phyloP scores from a whole-genome alignment of 2,329 filamentous ascomycete species.

The Sporothrix curviconia region DNA sequence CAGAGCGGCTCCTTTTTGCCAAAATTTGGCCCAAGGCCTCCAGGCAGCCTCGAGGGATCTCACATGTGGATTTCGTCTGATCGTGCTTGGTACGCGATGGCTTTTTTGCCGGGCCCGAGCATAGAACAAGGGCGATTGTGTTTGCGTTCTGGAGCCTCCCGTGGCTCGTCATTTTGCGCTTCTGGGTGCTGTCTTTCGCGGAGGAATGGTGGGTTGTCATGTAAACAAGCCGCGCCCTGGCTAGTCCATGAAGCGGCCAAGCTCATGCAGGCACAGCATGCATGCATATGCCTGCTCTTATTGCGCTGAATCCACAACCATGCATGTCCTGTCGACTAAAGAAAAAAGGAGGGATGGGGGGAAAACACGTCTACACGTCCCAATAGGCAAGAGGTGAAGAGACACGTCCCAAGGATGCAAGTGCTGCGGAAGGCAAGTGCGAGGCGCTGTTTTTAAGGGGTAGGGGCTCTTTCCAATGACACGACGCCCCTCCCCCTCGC shows the following conservation, averaged over 20 bases:
- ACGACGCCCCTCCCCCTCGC: background rate
- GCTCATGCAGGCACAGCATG: slow-evolving; percentile 10
- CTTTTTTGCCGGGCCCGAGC: slow-evolving; percentile 6
- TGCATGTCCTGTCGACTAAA: background rate
- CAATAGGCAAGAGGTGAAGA: too few relatives aligned
- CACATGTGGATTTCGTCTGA: background rate
- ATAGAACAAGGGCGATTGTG: background rate
- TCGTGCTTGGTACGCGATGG: background rate
- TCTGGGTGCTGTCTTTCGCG: background rate
- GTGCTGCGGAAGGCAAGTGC: slow-evolving; percentile 1
- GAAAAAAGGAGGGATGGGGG: background rate
- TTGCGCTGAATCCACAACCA: slow-evolving; percentile 7
- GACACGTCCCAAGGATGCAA: slow-evolving; percentile 4
- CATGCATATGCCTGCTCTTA: slow-evolving; percentile 10
- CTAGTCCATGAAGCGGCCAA: background rate
- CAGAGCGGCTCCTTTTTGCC: background rate
- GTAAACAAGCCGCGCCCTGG: slow-evolving; percentile 8
- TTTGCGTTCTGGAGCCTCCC: background rate
- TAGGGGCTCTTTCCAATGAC: slow-evolving; percentile 2
- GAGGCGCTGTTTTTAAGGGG: slow-evolving; percentile 1
- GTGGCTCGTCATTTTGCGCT: too few relatives aligned
- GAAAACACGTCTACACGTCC: slow-evolving; percentile 2
- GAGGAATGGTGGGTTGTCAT: slow-evolving; percentile 8
- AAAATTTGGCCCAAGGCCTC: background rate
- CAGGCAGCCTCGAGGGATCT: background rate